Evolutionary conservation across 371 early-diverging fungal genomes (phyloP), one percentile per base, ranked within the genome.

Genomic region (Rhizopus microsporus): DNA sequence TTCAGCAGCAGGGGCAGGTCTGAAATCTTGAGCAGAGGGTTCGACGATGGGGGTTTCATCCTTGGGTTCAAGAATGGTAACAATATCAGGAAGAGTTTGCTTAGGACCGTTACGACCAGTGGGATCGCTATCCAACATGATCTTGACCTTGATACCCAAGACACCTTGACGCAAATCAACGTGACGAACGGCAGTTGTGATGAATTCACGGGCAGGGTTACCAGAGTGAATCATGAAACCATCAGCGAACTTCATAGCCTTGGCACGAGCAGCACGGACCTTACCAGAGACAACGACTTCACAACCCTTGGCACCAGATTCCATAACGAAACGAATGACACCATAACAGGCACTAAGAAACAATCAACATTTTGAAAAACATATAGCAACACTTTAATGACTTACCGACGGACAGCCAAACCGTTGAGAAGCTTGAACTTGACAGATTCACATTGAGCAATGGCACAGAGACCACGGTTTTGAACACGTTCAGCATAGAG

Each of bases 191-290:
- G 99, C 98, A 53, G 87, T 85, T 84, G 96, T 97, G 71, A 99
- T 97, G 84, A 91, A 99, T 78, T 99, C 98, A 74, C 89, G 84
- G 62, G 93, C 90, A 75, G 99, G 97, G 78, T 97, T 93, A 84
- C 99, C 99, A 75, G 99, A 96, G 95, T 98, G 97, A 81, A 98
- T 92, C 93, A 99, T 94, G 88, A 98, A 97, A 72, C 99, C 99
- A 71, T 97, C 98, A 73, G 91, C 86, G 84, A 99, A 99, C 92
- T 99, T 99, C 96, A 98, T 98, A 66, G 99, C 92, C 91, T 98
- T 98, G 79, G 99, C 99, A 93, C 99, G 98, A 58, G 99, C 99
- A 81, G 96, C 99, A 83, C 99, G 98, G 60, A 99, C 89, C 93
- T 99, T 99, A 71, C 99, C 99, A 65, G 98, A 96, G 64, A 99